phyloP scores from a whole-genome alignment of 2,329 filamentous ascomycete species.

The Alternaria alternata region DNA sequence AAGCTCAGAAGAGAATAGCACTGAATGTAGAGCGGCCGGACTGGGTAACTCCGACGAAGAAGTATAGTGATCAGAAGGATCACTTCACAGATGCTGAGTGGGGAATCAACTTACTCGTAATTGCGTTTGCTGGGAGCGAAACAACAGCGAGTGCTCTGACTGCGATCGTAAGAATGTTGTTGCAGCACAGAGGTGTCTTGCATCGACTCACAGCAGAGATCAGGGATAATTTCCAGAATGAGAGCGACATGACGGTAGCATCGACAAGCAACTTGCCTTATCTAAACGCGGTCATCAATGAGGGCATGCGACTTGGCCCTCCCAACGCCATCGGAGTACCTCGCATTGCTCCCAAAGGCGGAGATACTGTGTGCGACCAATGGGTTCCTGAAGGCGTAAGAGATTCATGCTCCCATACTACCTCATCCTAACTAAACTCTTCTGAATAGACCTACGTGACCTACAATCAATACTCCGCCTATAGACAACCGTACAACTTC shows the following conservation, averaged over 20 bases:
- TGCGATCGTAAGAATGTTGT: slow-evolving; percentile 45
- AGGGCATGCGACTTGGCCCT: slow-evolving; percentile 46
- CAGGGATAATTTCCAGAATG: slow-evolving; percentile 29
- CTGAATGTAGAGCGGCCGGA: slow-evolving; percentile 33
- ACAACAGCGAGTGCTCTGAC: slow-evolving; percentile 53
- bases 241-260: slow-evolving; percentile 34
- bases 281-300: slow-evolving; percentile 48
- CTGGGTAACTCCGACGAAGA: slow-evolving; percentile 38
- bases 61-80: slow-evolving; percentile 29
- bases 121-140: slow-evolving; percentile 56
- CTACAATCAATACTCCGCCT: slow-evolving; percentile 39
- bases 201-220: slow-evolving; percentile 36
- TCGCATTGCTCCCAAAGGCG: slow-evolving; percentile 30
- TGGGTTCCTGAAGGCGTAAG: slow-evolving; percentile 36
- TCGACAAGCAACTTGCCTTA: slow-evolving; percentile 33
- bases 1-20: slow-evolving; percentile 33
- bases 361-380: slow-evolving; percentile 31
- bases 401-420: not conserved
- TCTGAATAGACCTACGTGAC: slow-evolving; percentile 36
- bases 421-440: not conserved
- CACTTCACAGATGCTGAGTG: slow-evolving; percentile 44
- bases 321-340: slow-evolving; percentile 30
- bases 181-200: slow-evolving; percentile 40
- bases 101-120: slow-evolving; percentile 47
- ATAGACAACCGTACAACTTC: slow-evolving; percentile 40